phyloP scores from a whole-genome alignment of 768 basidiomycete species.

The Suillus clintonianus region DNA sequence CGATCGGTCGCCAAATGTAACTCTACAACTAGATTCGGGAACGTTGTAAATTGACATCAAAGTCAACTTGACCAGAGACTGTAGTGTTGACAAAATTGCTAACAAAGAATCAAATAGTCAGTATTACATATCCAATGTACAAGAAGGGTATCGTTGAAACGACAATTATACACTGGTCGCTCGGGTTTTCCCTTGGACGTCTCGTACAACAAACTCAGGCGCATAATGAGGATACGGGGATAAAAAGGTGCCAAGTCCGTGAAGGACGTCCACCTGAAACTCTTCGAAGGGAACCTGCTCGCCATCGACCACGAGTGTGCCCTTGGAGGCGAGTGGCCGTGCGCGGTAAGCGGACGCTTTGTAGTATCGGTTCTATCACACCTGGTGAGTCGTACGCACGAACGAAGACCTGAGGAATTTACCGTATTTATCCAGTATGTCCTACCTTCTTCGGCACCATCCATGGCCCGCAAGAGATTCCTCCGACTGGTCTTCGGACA shows the following conservation, averaged over 20 bases:
- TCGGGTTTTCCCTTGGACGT: conserved; percentile 24
- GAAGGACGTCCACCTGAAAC: conserved; percentile 77
- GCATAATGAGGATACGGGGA: conserved; percentile 59
- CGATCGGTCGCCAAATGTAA: neutral
- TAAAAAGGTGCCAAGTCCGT: conserved; percentile 63
- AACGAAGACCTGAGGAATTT: conserved; percentile 19
- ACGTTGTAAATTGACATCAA: neutral
- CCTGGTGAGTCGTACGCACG: conserved; percentile 9
- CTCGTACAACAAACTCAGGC: conserved; percentile 45
- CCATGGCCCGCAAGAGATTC: conserved; percentile 54
- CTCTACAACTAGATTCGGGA: neutral
- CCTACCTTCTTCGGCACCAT: conserved; percentile 62
- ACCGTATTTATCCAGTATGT: conserved; percentile 65
- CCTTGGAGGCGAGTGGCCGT: conserved; percentile 55
- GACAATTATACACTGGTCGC: conserved; percentile 2
- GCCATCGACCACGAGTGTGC: conserved; percentile 73
- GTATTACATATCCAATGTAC: neutral
- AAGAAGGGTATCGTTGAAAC: neutral
- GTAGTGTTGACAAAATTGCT: neutral
- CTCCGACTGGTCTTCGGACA: conserved; percentile 37
- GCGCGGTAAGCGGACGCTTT: conserved; percentile 77
- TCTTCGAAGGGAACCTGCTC: conserved; percentile 74
- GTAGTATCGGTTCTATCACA: conserved; percentile 61
- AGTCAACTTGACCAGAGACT: neutral
- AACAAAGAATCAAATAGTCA: neutral